phyloP scores from a whole-genome alignment of 805 yeast species.

The Tetrapisispora nanseiensis region DNA sequence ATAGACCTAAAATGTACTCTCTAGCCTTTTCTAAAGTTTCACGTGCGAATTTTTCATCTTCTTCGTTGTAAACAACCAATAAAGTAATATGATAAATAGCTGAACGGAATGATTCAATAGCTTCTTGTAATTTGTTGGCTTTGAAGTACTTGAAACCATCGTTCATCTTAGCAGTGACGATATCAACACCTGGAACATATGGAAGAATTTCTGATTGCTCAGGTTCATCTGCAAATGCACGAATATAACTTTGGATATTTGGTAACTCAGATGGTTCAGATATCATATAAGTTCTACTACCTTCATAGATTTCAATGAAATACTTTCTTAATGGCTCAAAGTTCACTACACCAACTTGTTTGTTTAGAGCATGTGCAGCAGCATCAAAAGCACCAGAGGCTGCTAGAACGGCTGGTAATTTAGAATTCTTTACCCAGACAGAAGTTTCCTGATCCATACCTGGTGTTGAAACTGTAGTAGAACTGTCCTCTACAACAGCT shows the following conservation, averaged over 20 bases:
- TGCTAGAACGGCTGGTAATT: conserved; percentile 81
- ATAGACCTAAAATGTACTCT: conserved; percentile 85
- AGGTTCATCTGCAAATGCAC: conserved; percentile 52
- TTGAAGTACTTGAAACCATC: conserved; percentile 78
- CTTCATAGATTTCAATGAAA: conserved; percentile 74
- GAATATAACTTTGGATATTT: conserved; percentile 55
- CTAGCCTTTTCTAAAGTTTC: conserved; percentile 66
- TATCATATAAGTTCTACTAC: conserved; percentile 66
- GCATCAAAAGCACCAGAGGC: conserved; percentile 96
- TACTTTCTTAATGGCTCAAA: conserved; percentile 82
- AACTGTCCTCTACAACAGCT: conserved; percentile 31
- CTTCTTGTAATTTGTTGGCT: conserved; percentile 71
- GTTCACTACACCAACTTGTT: conserved; percentile 77
- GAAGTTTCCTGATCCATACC: conserved; percentile 47
- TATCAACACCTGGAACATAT: conserved; percentile 61
- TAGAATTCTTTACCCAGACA: conserved; percentile 80
- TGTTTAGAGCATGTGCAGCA: conserved; percentile 84
- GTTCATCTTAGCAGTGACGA: conserved; percentile 46
- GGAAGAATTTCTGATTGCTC: conserved; percentile 47
- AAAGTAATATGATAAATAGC: conserved; percentile 69
- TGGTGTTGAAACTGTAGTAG: conserved; percentile 22
- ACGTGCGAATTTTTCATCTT: conserved; percentile 65
- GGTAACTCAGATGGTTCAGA: conserved; percentile 63
- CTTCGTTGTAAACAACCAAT: conserved; percentile 58
- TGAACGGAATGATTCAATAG: conserved; percentile 69